Conservation (phyloP, 2,329 filamentous ascomycete species). For the Aspergillus phoenicis region DNA sequence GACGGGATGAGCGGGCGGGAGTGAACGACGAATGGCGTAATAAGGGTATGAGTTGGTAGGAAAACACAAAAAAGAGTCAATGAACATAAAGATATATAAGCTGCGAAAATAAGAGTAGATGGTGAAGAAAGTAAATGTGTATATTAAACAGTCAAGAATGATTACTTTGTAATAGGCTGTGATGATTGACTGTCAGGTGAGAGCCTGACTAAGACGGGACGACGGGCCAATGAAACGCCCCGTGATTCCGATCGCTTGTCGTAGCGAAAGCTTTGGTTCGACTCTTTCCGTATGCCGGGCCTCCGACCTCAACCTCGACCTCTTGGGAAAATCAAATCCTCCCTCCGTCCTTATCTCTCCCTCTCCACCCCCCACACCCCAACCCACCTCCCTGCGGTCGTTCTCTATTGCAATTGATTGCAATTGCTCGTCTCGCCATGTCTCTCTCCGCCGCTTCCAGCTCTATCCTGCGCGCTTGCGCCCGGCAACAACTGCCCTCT, state of each 20-base stretch:
- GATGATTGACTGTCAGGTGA: slow-evolving; percentile 2
- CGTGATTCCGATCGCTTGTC: slow-evolving; percentile 45
- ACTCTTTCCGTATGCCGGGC: slow-evolving; percentile 25
- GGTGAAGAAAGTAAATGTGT: too few species aligned
- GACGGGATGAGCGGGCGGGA: slow-evolving; percentile 10
- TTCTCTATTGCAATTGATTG: slow-evolving; percentile 36
- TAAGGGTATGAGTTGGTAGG: neutral
- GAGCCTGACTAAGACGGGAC: slow-evolving; percentile 17
- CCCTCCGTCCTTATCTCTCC: slow-evolving; percentile 20
- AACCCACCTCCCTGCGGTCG: slow-evolving; percentile 18
- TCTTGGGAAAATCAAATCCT: slow-evolving; percentile 39
- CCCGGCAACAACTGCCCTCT: slow-evolving; percentile 50
- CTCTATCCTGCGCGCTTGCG: slow-evolving; percentile 65
- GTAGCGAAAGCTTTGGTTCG: slow-evolving; percentile 42
- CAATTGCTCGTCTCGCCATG: slow-evolving; percentile 41
- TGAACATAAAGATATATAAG: neutral
- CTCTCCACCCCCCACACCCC: slow-evolving; percentile 25
- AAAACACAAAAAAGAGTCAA: too few species aligned
- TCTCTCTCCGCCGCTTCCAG: slow-evolving; percentile 68
- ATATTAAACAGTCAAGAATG: too few species aligned
- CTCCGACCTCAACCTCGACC: slow-evolving; percentile 44
- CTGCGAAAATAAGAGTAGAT: too few species aligned
- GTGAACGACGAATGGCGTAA: neutral
- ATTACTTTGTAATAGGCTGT: too few species aligned
- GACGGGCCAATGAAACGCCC: slow-evolving; percentile 42